Evolutionary conservation across 2,329 filamentous ascomycete genomes (phyloP), one percentile per base, ranked within the genome.

Genomic region (Ophiostoma sp.): DNA sequence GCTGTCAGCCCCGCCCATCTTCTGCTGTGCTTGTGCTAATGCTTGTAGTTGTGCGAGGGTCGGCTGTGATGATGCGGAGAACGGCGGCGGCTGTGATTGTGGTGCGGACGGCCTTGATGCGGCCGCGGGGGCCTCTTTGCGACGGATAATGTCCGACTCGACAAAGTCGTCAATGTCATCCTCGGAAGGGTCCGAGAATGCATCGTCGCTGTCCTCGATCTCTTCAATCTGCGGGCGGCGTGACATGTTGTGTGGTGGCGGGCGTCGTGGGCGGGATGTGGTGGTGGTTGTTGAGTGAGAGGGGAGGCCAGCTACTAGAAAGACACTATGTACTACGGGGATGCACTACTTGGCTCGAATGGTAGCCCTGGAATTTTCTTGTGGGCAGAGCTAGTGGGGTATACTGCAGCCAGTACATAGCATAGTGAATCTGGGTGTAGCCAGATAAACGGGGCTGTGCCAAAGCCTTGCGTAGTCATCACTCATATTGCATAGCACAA

Each of bases 141-240:
- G 79, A 69, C 82, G 83, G 70, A 87, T 76, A 75, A 87, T 87
- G 77, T 87, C 84, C 63, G 79, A 75, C 69, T 86, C 84, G 76
- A 77, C 77, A 72, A 87, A 86, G 78, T 87, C 85, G 76, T 86
- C 84, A 75, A 93, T 90, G 79, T 95, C 90, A 78, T 89, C 89
- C 79, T 97, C 93, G 72, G 92, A 91, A 67, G 94, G 92, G 80
- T 98, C 94, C 14, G 90, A 92, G 73, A 83, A 80, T 70, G 86
- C 88, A 73, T 84, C 83, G 79, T 92, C 90, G 78, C 85, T 88
- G 82, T 96, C 92, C 70, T 89, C 92, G 71, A 97, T 89, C 79
- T 98, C 95, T 84, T 99, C 95, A 78, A 98, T 89, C 71, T 89
- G 89, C 70, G 93, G 87, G 81, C 95, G 89, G 52, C 69, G 69